Conservation (phyloP, 2,329 filamentous ascomycete genomes). For the Sarocladiaceae sp. region DNA sequence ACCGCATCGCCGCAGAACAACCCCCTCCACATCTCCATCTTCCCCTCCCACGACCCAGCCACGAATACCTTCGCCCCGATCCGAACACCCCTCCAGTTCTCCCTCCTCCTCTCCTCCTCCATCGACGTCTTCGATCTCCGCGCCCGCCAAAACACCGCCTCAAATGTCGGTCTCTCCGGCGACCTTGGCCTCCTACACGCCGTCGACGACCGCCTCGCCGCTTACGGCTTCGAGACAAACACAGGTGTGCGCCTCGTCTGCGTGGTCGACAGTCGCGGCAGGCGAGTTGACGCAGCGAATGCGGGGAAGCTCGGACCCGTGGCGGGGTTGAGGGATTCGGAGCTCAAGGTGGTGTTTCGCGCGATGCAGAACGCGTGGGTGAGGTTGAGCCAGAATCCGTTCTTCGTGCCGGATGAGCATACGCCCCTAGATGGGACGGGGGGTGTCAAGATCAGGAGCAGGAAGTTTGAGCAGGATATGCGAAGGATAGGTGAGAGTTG, state of each 20-base stretch:
- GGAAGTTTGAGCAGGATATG: constrained; percentile 74
- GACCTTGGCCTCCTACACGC: constrained; percentile 90
- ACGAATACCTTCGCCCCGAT: constrained; percentile 48
- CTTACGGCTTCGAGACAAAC: constrained; percentile 95
- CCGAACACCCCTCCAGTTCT: constrained; percentile 78
- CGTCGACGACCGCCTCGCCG: constrained; percentile 84
- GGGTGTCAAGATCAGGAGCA: constrained; percentile 71
- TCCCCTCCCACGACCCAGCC: constrained; percentile 63
- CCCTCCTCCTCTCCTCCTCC: constrained; percentile 81
- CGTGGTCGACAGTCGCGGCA: constrained; percentile 83
- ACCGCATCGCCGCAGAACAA: constrained; percentile 64
- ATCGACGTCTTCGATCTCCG: constrained; percentile 92
- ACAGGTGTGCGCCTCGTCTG: constrained; percentile 88
- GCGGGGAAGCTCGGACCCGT: constrained; percentile 16
- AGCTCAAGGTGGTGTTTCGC: constrained; percentile 83
- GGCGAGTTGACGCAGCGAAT: constrained; percentile 32
- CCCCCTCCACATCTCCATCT: constrained; percentile 86
- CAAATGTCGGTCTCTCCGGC: constrained; percentile 54
- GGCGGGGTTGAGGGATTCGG: constrained; percentile 72
- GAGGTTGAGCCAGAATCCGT: constrained; percentile 82
- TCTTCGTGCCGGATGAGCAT: constrained; percentile 85
- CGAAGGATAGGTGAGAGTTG: constrained; percentile 79
- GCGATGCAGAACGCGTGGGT: constrained; percentile 93
- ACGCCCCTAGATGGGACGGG: constrained; percentile 49
- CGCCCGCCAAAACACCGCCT: constrained; percentile 58